phyloP scores from a whole-genome alignment of 257 asterid species.

The Catharanthus roseus region DNA sequence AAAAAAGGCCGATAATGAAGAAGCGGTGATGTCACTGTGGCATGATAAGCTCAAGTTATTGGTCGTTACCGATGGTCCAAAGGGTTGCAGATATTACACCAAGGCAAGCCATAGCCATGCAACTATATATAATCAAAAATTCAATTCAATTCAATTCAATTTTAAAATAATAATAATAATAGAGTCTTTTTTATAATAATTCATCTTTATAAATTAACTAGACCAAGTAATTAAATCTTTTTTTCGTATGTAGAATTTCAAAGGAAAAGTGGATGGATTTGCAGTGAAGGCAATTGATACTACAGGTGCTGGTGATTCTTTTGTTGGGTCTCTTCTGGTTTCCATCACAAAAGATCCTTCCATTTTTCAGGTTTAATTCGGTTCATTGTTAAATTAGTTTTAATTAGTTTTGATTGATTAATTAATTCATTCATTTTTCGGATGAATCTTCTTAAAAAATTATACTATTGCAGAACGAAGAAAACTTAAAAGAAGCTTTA shows the following conservation, averaged over 20 bases:
- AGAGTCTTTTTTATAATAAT: no score
- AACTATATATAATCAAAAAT: no score
- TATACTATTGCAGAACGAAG: constrained; percentile 35
- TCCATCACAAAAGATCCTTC: constrained; percentile 30
- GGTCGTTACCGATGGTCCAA: constrained; percentile 38
- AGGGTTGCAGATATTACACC: constrained; percentile 43
- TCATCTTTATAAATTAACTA: no score
- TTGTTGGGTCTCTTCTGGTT: constrained; percentile 40
- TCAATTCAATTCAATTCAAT: no score
- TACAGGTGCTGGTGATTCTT: constrained; percentile 51
- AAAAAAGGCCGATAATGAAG: constrained; percentile 25
- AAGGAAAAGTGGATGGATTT: constrained; percentile 31
- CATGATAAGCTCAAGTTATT: constrained; percentile 33
- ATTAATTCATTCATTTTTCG: no score
- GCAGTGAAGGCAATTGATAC: constrained; percentile 42
- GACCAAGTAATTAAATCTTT: no score
- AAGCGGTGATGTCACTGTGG: constrained; percentile 28
- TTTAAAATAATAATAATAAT: no score
- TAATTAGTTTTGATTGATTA: no score
- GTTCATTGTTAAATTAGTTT: no score
- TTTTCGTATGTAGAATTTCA: constrained; percentile 28
- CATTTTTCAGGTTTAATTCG: constrained; percentile 30
- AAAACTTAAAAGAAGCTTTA: constrained; percentile 27
- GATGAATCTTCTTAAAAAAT: no score
- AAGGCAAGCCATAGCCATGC: no score